Evolutionary conservation across 2,329 filamentous ascomycete genomes (phyloP).

Genomic region (Calonectria crousiana): DNA sequence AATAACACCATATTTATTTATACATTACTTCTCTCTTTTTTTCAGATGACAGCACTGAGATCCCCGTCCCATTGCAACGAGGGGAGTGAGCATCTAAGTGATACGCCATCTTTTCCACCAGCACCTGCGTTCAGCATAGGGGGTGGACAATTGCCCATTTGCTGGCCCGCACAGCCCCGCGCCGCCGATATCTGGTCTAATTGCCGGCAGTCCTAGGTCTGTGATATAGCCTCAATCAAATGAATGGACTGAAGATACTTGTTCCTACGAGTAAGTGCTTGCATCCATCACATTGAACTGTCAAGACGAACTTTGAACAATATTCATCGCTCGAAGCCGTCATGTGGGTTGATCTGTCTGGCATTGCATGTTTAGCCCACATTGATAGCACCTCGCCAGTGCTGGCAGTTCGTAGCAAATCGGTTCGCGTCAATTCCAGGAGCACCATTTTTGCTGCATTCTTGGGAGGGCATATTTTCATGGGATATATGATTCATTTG

Average conservation of each 20-base stretch:
- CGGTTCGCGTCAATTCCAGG: background rate
- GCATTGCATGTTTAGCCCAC: background rate
- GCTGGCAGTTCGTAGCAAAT: too few relatives aligned
- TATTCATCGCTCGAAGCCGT: background rate
- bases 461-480: background rate
- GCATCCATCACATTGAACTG: background rate
- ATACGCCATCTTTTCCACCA: background rate
- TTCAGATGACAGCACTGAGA: background rate
- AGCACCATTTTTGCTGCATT: background rate
- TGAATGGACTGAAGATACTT: background rate
- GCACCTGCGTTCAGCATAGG: too few relatives aligned
- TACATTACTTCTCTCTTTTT: background rate
- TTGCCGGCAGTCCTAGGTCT: background rate
- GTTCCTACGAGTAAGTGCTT: background rate
- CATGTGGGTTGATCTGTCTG: background rate
- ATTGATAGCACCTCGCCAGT: background rate
- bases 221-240: background rate
- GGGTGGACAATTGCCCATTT: background rate
- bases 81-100: background rate
- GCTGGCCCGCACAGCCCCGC: background rate
- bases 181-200: background rate
- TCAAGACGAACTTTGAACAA: background rate
- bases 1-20: background rate
- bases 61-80: background rate
- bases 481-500: background rate